Evolutionary conservation across 495 filamentous ascomycete species (phyloP), one percentile per base, ranked within the genome.

Genomic region (Sordaria brevicollis): DNA sequence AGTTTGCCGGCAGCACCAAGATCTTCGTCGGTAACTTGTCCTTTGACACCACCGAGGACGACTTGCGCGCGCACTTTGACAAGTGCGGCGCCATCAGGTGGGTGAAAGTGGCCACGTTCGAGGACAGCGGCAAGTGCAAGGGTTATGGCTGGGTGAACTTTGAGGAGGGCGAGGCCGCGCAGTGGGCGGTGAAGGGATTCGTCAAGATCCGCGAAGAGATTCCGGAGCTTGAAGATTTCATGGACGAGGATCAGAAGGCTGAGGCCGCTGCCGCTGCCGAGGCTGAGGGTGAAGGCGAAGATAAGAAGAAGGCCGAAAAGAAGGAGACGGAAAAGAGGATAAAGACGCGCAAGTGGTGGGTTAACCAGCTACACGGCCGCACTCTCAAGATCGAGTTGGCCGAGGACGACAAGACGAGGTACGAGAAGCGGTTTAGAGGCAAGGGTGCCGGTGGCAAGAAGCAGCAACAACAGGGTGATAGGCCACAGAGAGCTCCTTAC

Each of bases 101-200:
- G 80, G 84, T 93, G 72, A 92, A 94, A 78, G 81, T 97, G 65
- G 96, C 96, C 3, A 97, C 94, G 0, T 99, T 99, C 76, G 93
- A 98, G 78, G 96, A 99, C 75, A 88, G 89, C 41, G 96, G 95
- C 33, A 98, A 98, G 82, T 98, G 96, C 83, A 97, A 97, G 82
- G 95, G 95, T 1, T 99, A 92, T 83, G 94, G 90, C 21, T 98
- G 95, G 92, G 88, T 98, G 65, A 90, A 90, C 41, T 99, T 98
- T 81, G 89, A 89, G 76, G 89, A 93, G 31, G 72, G 92, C 19
- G 89, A 91, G 21, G 86, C 89, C 0, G 93, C 91, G 0, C 83
- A 88, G 73, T 88, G 86, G 75, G 95, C 93, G 8, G 93, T 97
- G 72, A 89, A 87, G 71, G 96, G 96, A 2, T 96, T 87, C 76